Conservation (phyloP, 2,329 filamentous ascomycete genomes). For the Capronia epimyces region DNA sequence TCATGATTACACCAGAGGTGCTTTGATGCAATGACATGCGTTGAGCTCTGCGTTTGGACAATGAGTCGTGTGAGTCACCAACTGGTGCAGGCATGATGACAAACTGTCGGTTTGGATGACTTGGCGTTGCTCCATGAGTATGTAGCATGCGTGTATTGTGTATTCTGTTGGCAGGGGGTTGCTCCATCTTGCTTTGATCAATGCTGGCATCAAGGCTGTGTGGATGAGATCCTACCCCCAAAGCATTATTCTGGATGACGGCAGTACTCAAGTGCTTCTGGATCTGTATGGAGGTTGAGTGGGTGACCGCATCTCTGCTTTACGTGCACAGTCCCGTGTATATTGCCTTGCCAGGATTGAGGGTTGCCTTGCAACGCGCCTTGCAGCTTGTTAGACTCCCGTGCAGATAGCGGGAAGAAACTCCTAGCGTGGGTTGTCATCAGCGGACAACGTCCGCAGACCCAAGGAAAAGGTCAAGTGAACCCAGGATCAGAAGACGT, state of each 20-base stretch:
- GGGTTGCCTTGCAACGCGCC: constrained; percentile 6
- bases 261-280: no score
- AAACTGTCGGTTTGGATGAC: neutral
- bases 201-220: neutral
- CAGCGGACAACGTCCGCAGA: no score
- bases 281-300: no score
- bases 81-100: neutral
- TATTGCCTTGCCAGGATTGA: neutral
- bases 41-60: neutral
- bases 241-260: no score
- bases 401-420: neutral
- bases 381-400: neutral
- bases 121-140: neutral
- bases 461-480: neutral
- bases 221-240: neutral
- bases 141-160: neutral
- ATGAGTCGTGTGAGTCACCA: neutral
- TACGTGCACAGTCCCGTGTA: neutral
- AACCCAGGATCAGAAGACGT: neutral
- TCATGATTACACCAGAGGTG: neutral
- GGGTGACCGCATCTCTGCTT: neutral
- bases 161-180: neutral
- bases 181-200: neutral
- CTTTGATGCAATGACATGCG: neutral
- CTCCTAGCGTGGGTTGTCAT: neutral